Evolutionary conservation across 2,329 filamentous ascomycete genomes (phyloP).

Genomic region (Fusarium sp.): DNA sequence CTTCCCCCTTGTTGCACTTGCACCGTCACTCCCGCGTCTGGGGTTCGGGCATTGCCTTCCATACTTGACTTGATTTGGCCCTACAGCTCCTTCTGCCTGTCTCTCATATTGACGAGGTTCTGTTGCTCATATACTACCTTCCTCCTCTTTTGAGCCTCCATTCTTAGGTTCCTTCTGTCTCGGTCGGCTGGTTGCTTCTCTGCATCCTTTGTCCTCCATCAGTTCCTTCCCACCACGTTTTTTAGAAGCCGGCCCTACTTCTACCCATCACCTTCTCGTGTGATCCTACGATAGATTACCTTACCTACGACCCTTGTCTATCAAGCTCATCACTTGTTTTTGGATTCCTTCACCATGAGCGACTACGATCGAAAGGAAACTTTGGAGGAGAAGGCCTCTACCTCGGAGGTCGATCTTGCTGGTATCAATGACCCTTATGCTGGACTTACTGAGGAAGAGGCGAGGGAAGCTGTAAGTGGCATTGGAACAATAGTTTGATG

Average conservation of each 20-base stretch:
- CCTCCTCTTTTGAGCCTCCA: conserved; percentile 13
- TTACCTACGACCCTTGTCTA: not conserved
- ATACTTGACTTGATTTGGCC: not conserved
- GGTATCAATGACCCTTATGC: conserved; percentile 60
- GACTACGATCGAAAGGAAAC: conserved; percentile 45
- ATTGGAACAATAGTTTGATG: not conserved
- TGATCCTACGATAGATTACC: conserved; percentile 2
- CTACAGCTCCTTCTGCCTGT: conserved; percentile 10
- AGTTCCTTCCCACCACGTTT: conserved; percentile 35
- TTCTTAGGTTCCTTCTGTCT: conserved; percentile 10
- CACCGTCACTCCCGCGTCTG: conserved; percentile 40
- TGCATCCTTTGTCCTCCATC: conserved; percentile 28
- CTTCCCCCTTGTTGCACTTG: conserved; percentile 11
- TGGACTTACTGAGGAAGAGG: conserved; percentile 70
- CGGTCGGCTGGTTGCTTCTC: conserved; percentile 38
- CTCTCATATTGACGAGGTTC: conserved; percentile 35
- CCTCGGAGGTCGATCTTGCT: conserved; percentile 41
- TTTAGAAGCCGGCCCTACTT: conserved; percentile 10
- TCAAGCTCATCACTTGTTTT: not conserved
- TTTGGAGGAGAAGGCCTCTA: conserved; percentile 44
- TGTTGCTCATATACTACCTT: not conserved
- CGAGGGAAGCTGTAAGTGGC: conserved; percentile 64
- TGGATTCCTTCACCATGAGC: conserved; percentile 41
- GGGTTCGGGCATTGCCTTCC: conserved; percentile 4
- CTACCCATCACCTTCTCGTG: conserved; percentile 9